These are phyloP conservation scores for Jaenimonas drosophilae DNA, from an alignment of 208 protist genomes.

Conservation along the genomic window DNA sequence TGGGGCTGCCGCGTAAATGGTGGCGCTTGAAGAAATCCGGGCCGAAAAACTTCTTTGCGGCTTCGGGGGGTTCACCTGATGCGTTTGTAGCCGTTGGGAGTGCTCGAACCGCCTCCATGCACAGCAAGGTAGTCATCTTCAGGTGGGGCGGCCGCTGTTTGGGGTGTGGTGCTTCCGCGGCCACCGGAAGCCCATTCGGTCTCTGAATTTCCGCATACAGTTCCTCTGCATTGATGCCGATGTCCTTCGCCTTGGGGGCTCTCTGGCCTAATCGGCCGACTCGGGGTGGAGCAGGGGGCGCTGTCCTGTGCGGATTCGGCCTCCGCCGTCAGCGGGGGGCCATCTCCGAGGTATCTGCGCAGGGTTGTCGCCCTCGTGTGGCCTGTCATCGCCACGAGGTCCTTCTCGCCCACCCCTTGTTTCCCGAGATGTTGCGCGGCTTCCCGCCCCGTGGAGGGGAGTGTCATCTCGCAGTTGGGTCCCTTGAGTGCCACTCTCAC, in stretches of 20 bases:
- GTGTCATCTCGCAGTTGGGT: not conserved
- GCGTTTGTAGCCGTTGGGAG: not conserved
- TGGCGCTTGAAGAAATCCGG: not conserved
- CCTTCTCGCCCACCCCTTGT: not conserved
- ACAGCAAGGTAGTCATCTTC: not conserved
- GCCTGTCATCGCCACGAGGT: not conserved
- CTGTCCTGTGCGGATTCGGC: not conserved
- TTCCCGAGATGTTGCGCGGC: not conserved
- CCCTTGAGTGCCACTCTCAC: not conserved
- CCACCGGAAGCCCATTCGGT: not conserved
- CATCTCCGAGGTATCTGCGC: constrained; percentile 1
- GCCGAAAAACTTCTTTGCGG: not conserved
- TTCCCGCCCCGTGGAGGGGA: not conserved
- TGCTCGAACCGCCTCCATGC: not conserved
- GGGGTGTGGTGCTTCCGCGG: not conserved
- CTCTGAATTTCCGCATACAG: not conserved
- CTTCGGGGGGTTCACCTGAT: not conserved
- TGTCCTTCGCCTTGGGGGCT: not conserved
- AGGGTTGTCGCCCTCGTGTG: not conserved
- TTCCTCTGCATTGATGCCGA: not conserved
- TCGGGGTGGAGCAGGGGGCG: constrained; percentile 1
- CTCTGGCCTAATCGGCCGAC: not conserved
- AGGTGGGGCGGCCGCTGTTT: not conserved
- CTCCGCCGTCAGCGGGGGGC: constrained; percentile 3
- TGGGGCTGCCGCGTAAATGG: not conserved